Evolutionary conservation across 306 rosid species (phyloP).

Genomic region (Styphnolobium japonicum): DNA sequence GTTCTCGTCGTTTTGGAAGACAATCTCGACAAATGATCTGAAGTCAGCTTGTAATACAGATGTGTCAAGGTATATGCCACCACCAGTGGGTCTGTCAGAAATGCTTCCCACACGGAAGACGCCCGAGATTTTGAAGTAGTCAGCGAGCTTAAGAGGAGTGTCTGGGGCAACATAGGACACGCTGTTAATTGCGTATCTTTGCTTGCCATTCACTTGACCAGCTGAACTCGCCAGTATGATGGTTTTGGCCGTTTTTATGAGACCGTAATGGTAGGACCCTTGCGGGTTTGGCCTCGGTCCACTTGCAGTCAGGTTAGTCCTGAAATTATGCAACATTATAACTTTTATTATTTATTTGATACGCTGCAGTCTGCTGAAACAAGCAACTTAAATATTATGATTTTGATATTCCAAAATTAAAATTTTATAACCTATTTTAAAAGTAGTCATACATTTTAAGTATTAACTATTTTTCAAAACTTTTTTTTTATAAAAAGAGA

Average conservation of each 20-base stretch:
- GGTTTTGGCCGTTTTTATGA: conserved; percentile 65
- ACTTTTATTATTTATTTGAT: neutral
- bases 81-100: conserved; percentile 73
- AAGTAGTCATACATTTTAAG: no score
- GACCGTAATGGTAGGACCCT: conserved; percentile 95
- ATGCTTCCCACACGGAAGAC: conserved; percentile 86
- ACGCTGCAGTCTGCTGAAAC: no score
- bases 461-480: no score
- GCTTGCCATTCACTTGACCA: conserved; percentile 74
- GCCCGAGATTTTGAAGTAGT: conserved; percentile 75
- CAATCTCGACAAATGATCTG: conserved; percentile 75
- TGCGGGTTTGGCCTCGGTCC: conserved; percentile 99
- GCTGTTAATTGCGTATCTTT: conserved; percentile 87
- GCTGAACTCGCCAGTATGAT: conserved; percentile 64
- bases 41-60: conserved; percentile 83
- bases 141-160: conserved; percentile 93
- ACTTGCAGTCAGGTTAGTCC: conserved; percentile 97
- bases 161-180: conserved; percentile 83
- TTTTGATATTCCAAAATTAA: no score
- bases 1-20: conserved; percentile 87
- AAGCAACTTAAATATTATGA: neutral
- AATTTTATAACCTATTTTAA: no score
- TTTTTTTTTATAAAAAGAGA: no score
- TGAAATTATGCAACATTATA: conserved; percentile 29
- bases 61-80: conserved; percentile 84